These are phyloP conservation scores for Glebionis coronaria DNA, from an alignment of 129 eudicot species.

Conservation along the genomic window DNA sequence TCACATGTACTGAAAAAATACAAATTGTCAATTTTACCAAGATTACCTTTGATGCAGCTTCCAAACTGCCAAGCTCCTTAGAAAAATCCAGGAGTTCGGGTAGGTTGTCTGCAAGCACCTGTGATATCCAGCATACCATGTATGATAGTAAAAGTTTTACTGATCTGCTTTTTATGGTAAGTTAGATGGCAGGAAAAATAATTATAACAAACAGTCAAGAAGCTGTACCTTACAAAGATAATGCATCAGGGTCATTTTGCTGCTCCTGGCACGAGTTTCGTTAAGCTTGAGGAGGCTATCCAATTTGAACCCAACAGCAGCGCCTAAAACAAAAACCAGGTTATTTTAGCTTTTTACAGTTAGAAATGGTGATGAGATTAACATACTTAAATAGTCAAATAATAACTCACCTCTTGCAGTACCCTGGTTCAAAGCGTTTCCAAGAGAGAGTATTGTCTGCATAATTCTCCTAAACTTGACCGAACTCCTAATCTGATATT, in stretches of 20 bases:
- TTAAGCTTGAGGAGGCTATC: conserved; percentile 94
- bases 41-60: conserved; percentile 79
- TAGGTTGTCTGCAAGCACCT: conserved; percentile 83
- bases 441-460: conserved; percentile 94
- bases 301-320: conserved; percentile 95
- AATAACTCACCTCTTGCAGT: conserved; percentile 74
- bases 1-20: conserved; percentile 1
- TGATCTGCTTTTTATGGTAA: not conserved
- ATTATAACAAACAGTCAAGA: conserved; percentile 10
- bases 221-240: conserved; percentile 90
- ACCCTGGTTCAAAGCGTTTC: conserved; percentile 98
- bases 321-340: conserved; percentile 46
- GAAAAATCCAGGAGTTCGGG: conserved; percentile 93
- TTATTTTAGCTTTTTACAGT: not conserved
- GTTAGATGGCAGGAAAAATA: not conserved
- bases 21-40: not conserved
- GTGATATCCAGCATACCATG: conserved; percentile 18
- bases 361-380: no score
- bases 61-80: conserved; percentile 79
- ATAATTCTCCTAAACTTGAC: conserved; percentile 72
- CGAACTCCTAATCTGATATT: conserved; percentile 81
- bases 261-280: conserved; percentile 88
- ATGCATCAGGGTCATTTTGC: conserved; percentile 94
- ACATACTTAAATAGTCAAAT: conserved; percentile 8
- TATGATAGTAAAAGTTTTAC: conserved; percentile 2